Conservation (phyloP, 2,329 filamentous ascomycete genomes). For the Aspergillus intermedius region DNA sequence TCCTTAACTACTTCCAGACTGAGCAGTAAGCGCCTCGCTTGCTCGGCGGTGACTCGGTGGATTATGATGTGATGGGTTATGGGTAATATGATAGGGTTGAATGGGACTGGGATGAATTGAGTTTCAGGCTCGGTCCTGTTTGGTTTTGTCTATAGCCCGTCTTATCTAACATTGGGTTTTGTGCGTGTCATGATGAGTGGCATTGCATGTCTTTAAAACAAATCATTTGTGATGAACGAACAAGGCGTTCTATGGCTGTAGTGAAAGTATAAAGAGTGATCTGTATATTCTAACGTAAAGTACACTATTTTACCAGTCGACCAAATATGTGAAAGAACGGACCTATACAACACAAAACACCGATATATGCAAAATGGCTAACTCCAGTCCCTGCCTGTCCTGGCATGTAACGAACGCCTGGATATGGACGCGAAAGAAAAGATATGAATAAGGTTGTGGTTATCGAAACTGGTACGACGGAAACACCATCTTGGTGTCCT, state of each 20-base stretch:
- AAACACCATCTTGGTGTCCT: slow-evolving; percentile 33
- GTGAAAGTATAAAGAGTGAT: no score
- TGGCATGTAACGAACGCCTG: not conserved
- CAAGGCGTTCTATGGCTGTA: not conserved
- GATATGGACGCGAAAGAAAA: not conserved
- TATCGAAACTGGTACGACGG: slow-evolving; percentile 40
- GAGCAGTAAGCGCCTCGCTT: slow-evolving; percentile 38
- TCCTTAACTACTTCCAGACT: slow-evolving; percentile 99
- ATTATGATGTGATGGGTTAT: not conserved
- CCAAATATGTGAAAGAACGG: not conserved
- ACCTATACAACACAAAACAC: not conserved
- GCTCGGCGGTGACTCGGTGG: not conserved
- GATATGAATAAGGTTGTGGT: not conserved
- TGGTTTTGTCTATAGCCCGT: no score
- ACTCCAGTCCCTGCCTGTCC: not conserved
- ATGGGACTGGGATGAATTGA: not conserved
- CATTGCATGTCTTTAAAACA: not conserved
- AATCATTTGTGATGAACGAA: not conserved
- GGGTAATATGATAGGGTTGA: not conserved
- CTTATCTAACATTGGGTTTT: no score
- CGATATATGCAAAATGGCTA: not conserved
- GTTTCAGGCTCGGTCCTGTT: no score
- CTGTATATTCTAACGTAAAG: no score
- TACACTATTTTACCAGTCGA: no score
- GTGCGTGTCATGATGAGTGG: no score